Evolutionary conservation across 805 yeast genomes (phyloP).

Genomic region (Myxozyma geophila): DNA sequence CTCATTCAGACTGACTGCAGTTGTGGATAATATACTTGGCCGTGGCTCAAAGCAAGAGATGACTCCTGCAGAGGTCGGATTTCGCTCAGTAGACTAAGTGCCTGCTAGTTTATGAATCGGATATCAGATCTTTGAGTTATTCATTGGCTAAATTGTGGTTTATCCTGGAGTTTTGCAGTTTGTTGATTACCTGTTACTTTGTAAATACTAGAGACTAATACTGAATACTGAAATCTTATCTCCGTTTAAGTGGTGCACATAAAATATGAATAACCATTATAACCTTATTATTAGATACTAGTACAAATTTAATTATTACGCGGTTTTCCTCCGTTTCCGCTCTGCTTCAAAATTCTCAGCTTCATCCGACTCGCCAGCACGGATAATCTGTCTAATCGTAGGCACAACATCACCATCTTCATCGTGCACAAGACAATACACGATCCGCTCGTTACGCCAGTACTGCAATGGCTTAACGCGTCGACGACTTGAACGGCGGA

Average conservation of each 20-base stretch:
- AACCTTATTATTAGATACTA: background rate
- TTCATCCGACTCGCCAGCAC: conserved; percentile 2
- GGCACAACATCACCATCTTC: conserved; percentile 36
- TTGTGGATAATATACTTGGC: background rate
- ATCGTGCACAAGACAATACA: conserved; percentile 51
- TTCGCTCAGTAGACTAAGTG: background rate
- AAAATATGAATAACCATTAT: no score
- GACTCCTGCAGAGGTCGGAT: background rate
- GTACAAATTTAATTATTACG: background rate
- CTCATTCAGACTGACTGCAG: background rate
- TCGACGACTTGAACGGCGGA: conserved; percentile 21
- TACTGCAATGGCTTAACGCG: conserved; percentile 64
- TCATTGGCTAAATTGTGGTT: background rate
- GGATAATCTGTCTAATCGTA: conserved; percentile 37
- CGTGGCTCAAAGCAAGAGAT: background rate
- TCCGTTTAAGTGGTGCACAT: no score
- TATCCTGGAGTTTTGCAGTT: background rate
- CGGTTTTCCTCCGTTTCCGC: conserved; percentile 5
- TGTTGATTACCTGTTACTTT: background rate
- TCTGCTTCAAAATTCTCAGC: background rate
- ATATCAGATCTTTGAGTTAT: no score
- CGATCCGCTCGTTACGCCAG: conserved; percentile 81
- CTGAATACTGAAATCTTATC: no score
- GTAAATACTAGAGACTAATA: background rate
- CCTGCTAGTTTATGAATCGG: no score